Evolutionary conservation across 805 yeast species (phyloP), one percentile per base, ranked within the genome.

Genomic region (Nakazawaea anatomiae): DNA sequence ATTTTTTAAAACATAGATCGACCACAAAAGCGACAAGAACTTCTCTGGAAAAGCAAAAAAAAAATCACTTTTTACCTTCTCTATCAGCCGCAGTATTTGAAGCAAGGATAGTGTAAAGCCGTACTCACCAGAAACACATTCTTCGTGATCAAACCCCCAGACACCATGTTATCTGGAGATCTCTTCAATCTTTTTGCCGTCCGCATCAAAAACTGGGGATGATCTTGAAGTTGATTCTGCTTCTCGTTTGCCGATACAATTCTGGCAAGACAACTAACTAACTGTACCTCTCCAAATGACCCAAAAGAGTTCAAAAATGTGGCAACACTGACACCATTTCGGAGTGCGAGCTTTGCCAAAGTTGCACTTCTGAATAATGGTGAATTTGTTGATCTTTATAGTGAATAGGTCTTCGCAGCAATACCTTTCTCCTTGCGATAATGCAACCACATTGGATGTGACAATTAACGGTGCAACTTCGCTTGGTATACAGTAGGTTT

Each of bases 401-500:
- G 95, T 35, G 89, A 83, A 69, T 87, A 89, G 9, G 94, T 3
- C 95, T 85, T 86, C 44, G 85, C 67, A 31, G 72, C 65, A 55
- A 85, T 83, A 55, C 72, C 77, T 56, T 86, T 72, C 30, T 68
- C 62, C 48, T 72, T 68, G 61, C 82, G 87, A 87, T 52, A 85
- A 71, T 54, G 25, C 25, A 18, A 18, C 25, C 2, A 18, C 25
- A 18, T 18, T 18, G 25, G 25, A 18, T 18, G 25, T 18, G 25
- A 18, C 25, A 18, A 18, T 2, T 75, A 75, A 44, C 90, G 89
- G 66, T 88, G 95, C 39, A 81, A 68, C 70, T 89, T 96, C 53
- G 87, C 74, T 72, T 89, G 96, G 68, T 84, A 80, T 41, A 74
- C 80, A 9, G 80, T 89, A 9, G 96, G 96, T 32, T 73, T 75